phyloP scores from a whole-genome alignment of 1,284 basidiomycete genomes.

The Xerocomus minutiporus region DNA sequence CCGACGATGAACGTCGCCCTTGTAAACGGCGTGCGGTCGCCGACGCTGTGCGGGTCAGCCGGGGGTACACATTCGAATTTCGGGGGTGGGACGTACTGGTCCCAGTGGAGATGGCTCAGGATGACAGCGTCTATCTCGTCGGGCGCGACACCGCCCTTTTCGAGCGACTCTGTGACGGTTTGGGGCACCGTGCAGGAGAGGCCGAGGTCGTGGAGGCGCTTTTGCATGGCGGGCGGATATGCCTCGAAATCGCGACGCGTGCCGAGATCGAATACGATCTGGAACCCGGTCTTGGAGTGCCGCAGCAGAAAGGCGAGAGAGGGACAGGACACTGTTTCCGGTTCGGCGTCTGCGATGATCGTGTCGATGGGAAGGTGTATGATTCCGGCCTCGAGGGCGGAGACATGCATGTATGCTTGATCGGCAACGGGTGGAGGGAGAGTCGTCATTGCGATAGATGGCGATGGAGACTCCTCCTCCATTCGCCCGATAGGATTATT shows the following conservation, averaged over 20 bases:
- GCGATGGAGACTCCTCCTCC: neutral
- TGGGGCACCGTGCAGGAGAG: slow-evolving; percentile 23
- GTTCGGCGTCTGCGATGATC: slow-evolving; percentile 36
- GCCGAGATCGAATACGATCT: slow-evolving; percentile 53
- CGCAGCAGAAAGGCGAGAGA: slow-evolving; percentile 39
- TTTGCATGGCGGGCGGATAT: slow-evolving; percentile 34
- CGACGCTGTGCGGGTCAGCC: slow-evolving; percentile 27
- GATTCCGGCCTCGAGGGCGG: slow-evolving; percentile 47
- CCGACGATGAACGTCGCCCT: slow-evolving; percentile 47
- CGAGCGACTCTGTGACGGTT: neutral
- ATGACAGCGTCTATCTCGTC: slow-evolving; percentile 17
- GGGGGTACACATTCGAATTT: no score
- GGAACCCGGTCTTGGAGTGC: slow-evolving; percentile 39
- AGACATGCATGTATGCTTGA: slow-evolving; percentile 31
- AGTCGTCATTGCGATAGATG: neutral
- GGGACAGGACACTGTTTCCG: slow-evolving; percentile 32
- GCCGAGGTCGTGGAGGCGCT: slow-evolving; percentile 27
- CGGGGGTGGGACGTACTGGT: slow-evolving; percentile 27
- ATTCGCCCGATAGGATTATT: neutral
- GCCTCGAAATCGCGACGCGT: slow-evolving; percentile 44
- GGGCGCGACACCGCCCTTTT: neutral
- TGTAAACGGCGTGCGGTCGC: slow-evolving; percentile 43
- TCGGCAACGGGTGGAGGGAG: slow-evolving; percentile 8
- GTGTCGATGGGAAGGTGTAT: slow-evolving; percentile 36
- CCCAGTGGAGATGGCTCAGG: slow-evolving; percentile 48